Evolutionary conservation across 106 monocot species (phyloP).

Genomic region (Allium cepa): DNA sequence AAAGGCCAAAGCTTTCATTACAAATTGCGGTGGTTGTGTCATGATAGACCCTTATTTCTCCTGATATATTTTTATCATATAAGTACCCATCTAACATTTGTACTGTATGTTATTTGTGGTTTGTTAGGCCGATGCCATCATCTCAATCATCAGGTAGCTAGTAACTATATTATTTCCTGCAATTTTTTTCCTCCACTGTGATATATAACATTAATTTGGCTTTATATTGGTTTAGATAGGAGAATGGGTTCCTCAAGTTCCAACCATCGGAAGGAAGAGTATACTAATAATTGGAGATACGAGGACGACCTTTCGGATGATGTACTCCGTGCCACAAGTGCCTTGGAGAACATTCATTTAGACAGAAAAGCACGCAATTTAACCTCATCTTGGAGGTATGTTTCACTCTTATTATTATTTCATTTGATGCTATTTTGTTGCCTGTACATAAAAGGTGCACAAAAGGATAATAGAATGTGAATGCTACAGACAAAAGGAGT

Average conservation of each 20-base stretch:
- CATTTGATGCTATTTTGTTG: neutral
- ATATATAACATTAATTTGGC: neutral
- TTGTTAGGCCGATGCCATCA: conserved; percentile 37
- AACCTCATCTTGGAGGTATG: conserved; percentile 88
- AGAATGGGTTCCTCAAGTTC: conserved; percentile 50
- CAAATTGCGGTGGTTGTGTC: too few species aligned
- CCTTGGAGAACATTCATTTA: conserved; percentile 80
- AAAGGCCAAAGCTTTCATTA: too few species aligned
- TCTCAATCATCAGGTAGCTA: conserved; percentile 67
- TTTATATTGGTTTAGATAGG: conserved; percentile 36
- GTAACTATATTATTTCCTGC: neutral
- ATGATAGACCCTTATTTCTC: neutral
- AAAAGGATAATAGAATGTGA: neutral
- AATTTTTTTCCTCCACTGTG: neutral
- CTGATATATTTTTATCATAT: conserved; percentile 2
- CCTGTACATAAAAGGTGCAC: neutral
- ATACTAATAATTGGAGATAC: conserved; percentile 52
- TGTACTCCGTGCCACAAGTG: conserved; percentile 65
- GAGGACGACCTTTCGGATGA: conserved; percentile 89
- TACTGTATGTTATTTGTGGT: neutral
- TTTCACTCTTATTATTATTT: neutral
- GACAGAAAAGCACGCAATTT: conserved; percentile 80
- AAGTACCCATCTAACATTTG: too few species aligned
- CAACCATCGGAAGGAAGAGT: conserved; percentile 68
- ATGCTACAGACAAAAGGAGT: too few species aligned